Conservation (phyloP, 2,329 filamentous ascomycete genomes). For the Phialophora chinensis region DNA sequence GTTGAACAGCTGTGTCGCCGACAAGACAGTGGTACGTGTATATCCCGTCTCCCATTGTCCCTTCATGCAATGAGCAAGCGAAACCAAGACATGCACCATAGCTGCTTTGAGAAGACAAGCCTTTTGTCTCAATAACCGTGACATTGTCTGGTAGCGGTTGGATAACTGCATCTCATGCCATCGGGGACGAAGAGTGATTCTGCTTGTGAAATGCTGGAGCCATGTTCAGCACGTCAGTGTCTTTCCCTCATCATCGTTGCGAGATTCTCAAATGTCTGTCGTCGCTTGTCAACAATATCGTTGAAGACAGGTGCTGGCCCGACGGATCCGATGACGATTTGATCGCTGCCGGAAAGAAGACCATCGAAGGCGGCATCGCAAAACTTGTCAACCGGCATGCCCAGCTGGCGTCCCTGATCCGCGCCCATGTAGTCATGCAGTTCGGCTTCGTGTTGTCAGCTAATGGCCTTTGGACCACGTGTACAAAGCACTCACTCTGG, state of each 20-base stretch:
- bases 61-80: no score
- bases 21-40: no score
- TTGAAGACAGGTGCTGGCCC: conserved; percentile 41
- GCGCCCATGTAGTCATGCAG: conserved; percentile 57
- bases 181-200: not conserved
- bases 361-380: conserved; percentile 54
- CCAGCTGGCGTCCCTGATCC: conserved; percentile 51
- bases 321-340: conserved; percentile 48
- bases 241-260: conserved; percentile 13
- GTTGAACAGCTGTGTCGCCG: no score
- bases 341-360: conserved; percentile 50
- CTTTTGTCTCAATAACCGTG: not conserved
- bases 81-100: no score
- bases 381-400: conserved; percentile 57
- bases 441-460: conserved; percentile 48
- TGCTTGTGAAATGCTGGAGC: not conserved
- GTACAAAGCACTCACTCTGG: conserved; percentile 43
- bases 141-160: not conserved
- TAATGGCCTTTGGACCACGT: not conserved
- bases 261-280: conserved; percentile 29
- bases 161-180: not conserved
- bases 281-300: conserved; percentile 45
- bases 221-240: not conserved
- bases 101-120: no score
- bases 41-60: no score